phyloP scores from a whole-genome alignment of 208 protist genomes.

The Leishmania guyanensis region DNA sequence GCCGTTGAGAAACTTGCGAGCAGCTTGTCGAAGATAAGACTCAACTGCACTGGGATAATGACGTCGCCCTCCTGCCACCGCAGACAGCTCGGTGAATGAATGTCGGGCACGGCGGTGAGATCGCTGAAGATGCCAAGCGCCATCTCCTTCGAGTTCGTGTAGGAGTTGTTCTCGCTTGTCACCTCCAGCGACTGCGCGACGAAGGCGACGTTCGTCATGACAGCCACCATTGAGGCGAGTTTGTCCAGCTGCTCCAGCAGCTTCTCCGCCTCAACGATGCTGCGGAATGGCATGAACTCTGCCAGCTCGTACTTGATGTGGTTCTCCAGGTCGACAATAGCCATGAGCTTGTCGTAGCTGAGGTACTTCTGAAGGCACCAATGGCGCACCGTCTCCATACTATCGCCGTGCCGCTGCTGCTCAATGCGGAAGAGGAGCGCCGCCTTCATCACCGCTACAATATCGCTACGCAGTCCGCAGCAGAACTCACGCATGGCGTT shows the following conservation, averaged over 20 bases:
- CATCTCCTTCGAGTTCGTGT: conserved; percentile 68
- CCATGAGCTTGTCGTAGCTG: conserved; percentile 64
- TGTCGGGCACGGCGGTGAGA: conserved; percentile 71
- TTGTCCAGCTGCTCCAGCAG: conserved; percentile 64
- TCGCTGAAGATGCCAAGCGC: conserved; percentile 79
- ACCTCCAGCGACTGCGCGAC: conserved; percentile 65
- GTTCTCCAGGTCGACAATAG: conserved; percentile 61
- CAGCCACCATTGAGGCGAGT: conserved; percentile 54
- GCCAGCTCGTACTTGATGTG: conserved; percentile 80
- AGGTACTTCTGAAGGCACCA: conserved; percentile 66
- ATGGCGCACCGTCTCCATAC: conserved; percentile 53
- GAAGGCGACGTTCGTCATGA: conserved; percentile 65
- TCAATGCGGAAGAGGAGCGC: conserved; percentile 65
- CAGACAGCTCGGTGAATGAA: conserved; percentile 69
- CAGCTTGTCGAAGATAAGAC: conserved; percentile 67
- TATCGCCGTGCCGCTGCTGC: conserved; percentile 34
- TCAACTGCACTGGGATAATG: conserved; percentile 72
- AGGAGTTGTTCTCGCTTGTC: conserved; percentile 69
- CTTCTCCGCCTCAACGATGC: conserved; percentile 59
- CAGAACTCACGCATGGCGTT: conserved; percentile 69
- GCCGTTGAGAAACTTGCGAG: conserved; percentile 74
- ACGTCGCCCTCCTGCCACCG: conserved; percentile 64
- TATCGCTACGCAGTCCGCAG: conserved; percentile 66
- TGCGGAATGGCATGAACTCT: conserved; percentile 64
- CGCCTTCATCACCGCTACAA: conserved; percentile 61